These are phyloP conservation scores for Lactifluus pinguis DNA, from an alignment of 768 basidiomycete species.

Conservation along the genomic window DNA sequence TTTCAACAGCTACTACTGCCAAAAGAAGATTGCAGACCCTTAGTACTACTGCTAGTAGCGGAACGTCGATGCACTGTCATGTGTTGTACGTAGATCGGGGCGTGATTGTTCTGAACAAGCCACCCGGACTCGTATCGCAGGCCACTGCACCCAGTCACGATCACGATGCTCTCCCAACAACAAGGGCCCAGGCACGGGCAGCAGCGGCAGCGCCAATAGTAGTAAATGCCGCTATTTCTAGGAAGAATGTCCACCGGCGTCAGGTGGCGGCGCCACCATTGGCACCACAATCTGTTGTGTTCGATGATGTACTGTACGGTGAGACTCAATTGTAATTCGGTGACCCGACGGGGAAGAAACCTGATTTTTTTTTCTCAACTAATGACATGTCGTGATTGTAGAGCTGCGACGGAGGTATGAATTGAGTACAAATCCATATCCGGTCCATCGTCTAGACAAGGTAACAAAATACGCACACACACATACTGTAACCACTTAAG, in stretches of 20 bases:
- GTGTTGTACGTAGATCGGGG: conserved; percentile 16
- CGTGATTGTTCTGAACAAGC: conserved; percentile 19
- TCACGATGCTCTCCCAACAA: too few relatives aligned
- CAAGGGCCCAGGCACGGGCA: too few relatives aligned
- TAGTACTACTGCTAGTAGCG: too few relatives aligned
- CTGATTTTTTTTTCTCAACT: not conserved
- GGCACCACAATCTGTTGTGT: not conserved
- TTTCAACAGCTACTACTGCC: not conserved
- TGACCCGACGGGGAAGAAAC: not conserved
- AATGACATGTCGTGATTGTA: not conserved
- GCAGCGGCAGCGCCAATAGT: too few relatives aligned
- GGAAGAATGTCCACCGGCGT: not conserved
- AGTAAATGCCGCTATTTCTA: not conserved
- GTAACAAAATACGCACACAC: not conserved
- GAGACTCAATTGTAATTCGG: not conserved
- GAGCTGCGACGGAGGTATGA: conserved; percentile 2
- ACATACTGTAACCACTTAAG: too few relatives aligned
- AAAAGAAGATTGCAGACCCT: too few relatives aligned
- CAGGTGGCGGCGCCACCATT: not conserved
- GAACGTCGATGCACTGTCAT: not conserved
- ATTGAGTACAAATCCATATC: conserved; percentile 8
- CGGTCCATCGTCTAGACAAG: conserved; percentile 20
- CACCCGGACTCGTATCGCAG: conserved; percentile 17
- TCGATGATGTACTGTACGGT: conserved; percentile 4
- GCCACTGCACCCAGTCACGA: not conserved